Conservation (phyloP, 345 rosid genomes). For the Linum tenue region DNA sequence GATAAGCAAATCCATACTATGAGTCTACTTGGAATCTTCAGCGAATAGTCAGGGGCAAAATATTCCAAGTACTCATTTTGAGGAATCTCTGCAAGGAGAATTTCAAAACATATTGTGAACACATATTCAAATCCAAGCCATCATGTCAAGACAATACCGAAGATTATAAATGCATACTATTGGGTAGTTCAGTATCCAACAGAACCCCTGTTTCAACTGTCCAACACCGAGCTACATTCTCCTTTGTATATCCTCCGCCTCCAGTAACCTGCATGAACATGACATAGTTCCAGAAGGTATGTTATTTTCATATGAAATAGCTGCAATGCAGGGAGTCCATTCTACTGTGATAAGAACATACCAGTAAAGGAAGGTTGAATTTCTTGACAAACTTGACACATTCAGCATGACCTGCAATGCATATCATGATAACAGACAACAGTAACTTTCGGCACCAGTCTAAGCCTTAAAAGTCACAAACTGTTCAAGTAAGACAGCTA, state of each 20-base stretch:
- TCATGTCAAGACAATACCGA: background rate
- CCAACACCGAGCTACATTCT: constrained; percentile 99
- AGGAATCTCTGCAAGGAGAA: constrained; percentile 67
- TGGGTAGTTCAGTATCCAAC: constrained; percentile 81
- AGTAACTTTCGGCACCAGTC: background rate
- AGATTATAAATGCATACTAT: constrained; percentile 34
- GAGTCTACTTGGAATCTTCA: constrained; percentile 78
- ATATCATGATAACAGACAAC: constrained; percentile 5
- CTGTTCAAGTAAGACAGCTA: too few relatives aligned
- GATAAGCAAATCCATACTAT: constrained; percentile 41
- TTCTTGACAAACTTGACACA: constrained; percentile 95
- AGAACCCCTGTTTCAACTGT: constrained; percentile 91
- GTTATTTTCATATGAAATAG: background rate
- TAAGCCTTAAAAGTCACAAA: background rate
- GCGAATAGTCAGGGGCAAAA: constrained; percentile 71
- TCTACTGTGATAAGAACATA: constrained; percentile 22
- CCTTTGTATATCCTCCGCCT: constrained; percentile 97
- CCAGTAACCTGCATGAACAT: constrained; percentile 68
- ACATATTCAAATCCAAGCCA: background rate
- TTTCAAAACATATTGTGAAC: background rate
- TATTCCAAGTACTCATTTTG: constrained; percentile 77
- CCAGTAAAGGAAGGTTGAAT: constrained; percentile 83
- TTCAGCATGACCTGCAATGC: constrained; percentile 80
- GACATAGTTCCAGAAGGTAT: background rate
- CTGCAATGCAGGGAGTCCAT: background rate